A percentile compares a stretch with the other conserved stretches of the same genome.
Evolutionary conservation across 805 yeast genomes (phyloP).

Genomic region (Candida alai): DNA sequence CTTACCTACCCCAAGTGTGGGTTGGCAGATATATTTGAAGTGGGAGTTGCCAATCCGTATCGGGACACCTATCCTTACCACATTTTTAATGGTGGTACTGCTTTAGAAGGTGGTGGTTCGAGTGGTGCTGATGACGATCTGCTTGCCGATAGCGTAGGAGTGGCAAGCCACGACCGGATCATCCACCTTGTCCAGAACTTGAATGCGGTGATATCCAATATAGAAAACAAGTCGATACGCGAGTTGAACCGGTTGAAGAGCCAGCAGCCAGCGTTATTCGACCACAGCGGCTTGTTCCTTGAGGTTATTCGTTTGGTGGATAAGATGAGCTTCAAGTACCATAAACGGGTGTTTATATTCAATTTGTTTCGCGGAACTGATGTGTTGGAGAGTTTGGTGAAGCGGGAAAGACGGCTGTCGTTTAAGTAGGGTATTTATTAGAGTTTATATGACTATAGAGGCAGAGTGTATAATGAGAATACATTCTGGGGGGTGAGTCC

Average conservation of each 20-base stretch:
- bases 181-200: conserved; percentile 46
- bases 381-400: conserved; percentile 49
- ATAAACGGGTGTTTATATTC: conserved; percentile 60
- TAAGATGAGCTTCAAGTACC: conserved; percentile 57
- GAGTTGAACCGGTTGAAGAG: conserved; percentile 53
- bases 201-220: conserved; percentile 36
- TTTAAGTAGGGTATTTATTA: conserved; percentile 2
- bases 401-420: conserved; percentile 36
- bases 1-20: conserved; percentile 19
- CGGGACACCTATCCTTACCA: conserved; percentile 22
- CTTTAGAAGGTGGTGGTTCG: conserved; percentile 6
- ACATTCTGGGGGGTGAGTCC: too few relatives aligned
- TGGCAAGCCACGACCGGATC: conserved; percentile 9
- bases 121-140: conserved; percentile 7
- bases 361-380: conserved; percentile 53
- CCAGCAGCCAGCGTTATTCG: conserved; percentile 49
- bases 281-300: conserved; percentile 50
- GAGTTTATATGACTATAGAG: too few relatives aligned
- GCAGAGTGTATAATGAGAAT: too few relatives aligned
- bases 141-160: not conserved
- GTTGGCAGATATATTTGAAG: conserved; percentile 14
- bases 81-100: conserved; percentile 14
- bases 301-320: conserved; percentile 49
- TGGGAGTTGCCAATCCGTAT: conserved; percentile 21
- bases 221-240: conserved; percentile 54